Evolutionary conservation across 129 eudicot species (phyloP), one percentile per base, ranked within the genome.

Genomic region (Ambrosia trifida): DNA sequence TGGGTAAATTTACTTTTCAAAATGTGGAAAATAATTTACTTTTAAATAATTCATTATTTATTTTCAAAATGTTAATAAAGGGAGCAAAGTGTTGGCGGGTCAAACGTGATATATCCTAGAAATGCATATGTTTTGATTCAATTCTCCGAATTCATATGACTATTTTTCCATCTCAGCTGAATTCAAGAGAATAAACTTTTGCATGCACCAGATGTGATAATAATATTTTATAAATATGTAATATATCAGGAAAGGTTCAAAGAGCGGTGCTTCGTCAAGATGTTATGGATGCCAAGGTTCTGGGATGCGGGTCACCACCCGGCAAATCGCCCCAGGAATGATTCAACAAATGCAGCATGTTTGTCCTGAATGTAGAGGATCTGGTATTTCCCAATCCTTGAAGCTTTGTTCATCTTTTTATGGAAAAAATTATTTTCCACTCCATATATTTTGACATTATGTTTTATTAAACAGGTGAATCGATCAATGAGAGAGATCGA

Each of bases 251-350:
- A 90, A 87, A 78, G 97, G 97, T 70, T 85, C 97, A 17, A 90
- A 87, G 70, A 79, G 86, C n/a, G 95, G 95, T 36, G 70, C 78
- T 18, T 83, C 86, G 28, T 81, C 82, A n/a, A 80, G 62, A 61
- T 90, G 97, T 72, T 20, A 65, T 72, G 95, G 97, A 20, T 90
- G 97, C 68, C 91, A 83, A 78, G 97, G 97, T 65, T 70, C 87
- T 12, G 95, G 97, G 44, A 78, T 87, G 85, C 80, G 75, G 83
- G 77, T 80, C 18, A 76, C 89, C 49, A 83, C 71, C 7, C 57
- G 91, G 51, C 86, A 85, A 75, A 76, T 85, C 36, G 97, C 80
- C 31, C 97, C 86, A 7, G 89, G 89, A 58, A 85, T 87, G 95
- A 77, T 90, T 63, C 97, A 90, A 64, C 88, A 85, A 68, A 85